A percentile compares a stretch with the other conserved stretches of the same genome.
These are phyloP conservation scores for Halophytophthora batemanensis DNA, from an alignment of 352 stramenopile genomes.

Conservation along the genomic window DNA sequence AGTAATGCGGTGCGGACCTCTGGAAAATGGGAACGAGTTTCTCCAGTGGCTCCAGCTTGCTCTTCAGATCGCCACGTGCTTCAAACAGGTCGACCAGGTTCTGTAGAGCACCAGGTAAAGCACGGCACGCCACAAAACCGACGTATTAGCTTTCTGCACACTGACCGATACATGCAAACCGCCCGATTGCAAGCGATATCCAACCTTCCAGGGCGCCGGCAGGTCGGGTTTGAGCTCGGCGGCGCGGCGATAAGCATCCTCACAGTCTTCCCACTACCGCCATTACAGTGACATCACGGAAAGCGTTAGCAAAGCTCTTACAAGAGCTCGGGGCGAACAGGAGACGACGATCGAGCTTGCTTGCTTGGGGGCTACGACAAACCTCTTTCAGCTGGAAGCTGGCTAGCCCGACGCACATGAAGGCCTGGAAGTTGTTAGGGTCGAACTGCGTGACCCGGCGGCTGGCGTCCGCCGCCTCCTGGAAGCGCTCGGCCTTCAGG, in stretches of 20 bases:
- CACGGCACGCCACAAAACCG: not conserved
- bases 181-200: not conserved
- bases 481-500: slow-evolving; percentile 73
- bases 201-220: slow-evolving; percentile 79
- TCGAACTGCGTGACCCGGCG: slow-evolving; percentile 76
- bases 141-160: slow-evolving; percentile 4
- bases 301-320: no score
- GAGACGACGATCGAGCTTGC: no score
- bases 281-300: no score
- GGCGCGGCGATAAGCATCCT: slow-evolving; percentile 64
- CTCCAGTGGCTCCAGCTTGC: slow-evolving; percentile 66
- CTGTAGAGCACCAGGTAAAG: slow-evolving; percentile 21
- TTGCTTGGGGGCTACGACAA: not conserved
- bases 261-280: slow-evolving; percentile 60
- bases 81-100: slow-evolving; percentile 78
- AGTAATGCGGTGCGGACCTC: slow-evolving; percentile 23
- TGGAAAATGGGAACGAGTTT: slow-evolving; percentile 74
- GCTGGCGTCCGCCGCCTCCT: slow-evolving; percentile 63
- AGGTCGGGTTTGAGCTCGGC: slow-evolving; percentile 69
- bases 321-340: no score
- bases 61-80: slow-evolving; percentile 38
- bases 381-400: slow-evolving; percentile 73
- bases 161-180: not conserved
- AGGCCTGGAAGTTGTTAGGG: slow-evolving; percentile 76
- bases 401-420: slow-evolving; percentile 79